Evolutionary conservation across 176 grass and related monocot genomes (phyloP).

Genomic region (Carex myosuroides): DNA sequence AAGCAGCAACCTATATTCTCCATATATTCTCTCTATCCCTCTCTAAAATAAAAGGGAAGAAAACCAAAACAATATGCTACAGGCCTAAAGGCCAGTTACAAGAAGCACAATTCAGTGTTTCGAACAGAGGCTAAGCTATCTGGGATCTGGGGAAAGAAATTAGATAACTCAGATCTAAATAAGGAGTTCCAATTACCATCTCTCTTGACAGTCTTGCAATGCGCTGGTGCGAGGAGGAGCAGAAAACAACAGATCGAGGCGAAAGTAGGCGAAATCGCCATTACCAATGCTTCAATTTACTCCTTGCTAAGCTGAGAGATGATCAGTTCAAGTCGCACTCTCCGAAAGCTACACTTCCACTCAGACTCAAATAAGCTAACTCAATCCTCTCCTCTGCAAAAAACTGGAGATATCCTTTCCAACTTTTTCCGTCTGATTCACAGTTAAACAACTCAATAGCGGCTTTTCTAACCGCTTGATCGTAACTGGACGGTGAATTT

Average conservation of each 20-base stretch:
- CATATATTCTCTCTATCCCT: too few species aligned
- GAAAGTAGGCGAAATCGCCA: not conserved
- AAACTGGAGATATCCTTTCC: too few species aligned
- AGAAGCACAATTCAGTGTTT: not conserved
- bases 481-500: not conserved
- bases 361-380: not conserved
- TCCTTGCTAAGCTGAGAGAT: not conserved
- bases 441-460: too few species aligned
- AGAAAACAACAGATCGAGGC: conserved; percentile 28
- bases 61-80: not conserved
- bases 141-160: not conserved
- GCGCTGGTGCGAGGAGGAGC: conserved; percentile 34
- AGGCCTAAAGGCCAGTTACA: not conserved
- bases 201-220: conserved; percentile 89
- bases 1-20: not conserved
- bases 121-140: not conserved
- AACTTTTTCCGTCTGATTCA: too few species aligned
- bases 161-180: not conserved
- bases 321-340: not conserved
- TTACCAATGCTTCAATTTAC: not conserved
- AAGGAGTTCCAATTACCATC: conserved; percentile 45
- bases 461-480: too few species aligned
- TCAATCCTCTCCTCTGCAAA: too few species aligned
- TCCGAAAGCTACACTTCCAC: not conserved
- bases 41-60: not conserved